Base-by-base conservation (phyloP, 805 yeast genomes). In the Suhomyces tanzawaensis region DNA sequence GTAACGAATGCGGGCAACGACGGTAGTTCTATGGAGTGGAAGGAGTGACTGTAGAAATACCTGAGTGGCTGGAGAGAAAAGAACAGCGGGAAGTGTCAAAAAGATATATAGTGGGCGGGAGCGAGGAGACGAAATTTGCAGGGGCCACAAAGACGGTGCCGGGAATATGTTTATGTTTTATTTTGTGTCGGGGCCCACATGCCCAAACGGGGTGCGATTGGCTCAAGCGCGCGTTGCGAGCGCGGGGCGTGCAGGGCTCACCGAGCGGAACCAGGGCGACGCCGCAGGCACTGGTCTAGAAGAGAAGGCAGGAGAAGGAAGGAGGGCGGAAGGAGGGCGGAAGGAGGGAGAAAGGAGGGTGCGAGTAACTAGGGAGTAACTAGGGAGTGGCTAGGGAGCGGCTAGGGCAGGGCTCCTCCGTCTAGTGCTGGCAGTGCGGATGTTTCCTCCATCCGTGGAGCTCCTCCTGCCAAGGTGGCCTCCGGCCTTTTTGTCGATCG, bases 31-130 rank as follows among this genome's bases (percentile, higher is more conserved):
- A 52, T 53, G 57, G 58, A 50, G 39, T 37, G 41, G 49, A 62
- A 62, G 63, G 69, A 64, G 55, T 48, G 70, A 65, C 67, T 61
- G 59, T 58, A 59, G 65, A 52, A 52, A 31, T 48, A 48, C 49
- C 47, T 45, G 39, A 46, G 45, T 39, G 39, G 28, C 35, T 32
- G 40, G 37, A 40, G 37, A 43, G 36, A 36, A 45, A 44, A 41
- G 22, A 19, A 18, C 33, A 27, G 36, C 34, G 31, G 22, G 9
- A 34, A 24, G n/a, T 7, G n/a, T 15, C 6, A 14, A 13, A 14
- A 19, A 17, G 5, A 14, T 27, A 27, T 27, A 14, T 27, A 16
- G 18, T 18, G 18, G 13, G 6, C 14, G 30, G 17, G 18, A 16
- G 19, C 18, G 19, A 12, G 30, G 30, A 7, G 7, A 7, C 18